Evolutionary conservation across 2,329 filamentous ascomycete species (phyloP).

Genomic region (Alternaria arbusti): DNA sequence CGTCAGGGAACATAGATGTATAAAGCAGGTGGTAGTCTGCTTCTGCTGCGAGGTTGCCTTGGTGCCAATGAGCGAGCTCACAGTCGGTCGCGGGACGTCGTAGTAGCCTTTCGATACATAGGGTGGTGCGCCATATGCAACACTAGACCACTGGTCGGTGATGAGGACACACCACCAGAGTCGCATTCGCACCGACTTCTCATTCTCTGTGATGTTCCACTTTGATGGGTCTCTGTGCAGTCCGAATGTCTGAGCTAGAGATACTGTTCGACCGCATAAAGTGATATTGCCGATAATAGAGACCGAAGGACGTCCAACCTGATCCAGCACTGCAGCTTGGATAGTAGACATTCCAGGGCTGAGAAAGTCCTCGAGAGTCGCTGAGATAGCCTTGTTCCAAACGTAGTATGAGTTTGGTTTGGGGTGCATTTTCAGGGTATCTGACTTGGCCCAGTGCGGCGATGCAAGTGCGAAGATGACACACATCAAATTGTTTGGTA

Average conservation of each 20-base stretch:
- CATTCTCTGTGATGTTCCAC: conserved; percentile 59
- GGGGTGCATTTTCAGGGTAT: conserved; percentile 43
- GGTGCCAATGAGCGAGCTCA: conserved; percentile 49
- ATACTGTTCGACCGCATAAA: conserved; percentile 60
- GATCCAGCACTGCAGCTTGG: conserved; percentile 49
- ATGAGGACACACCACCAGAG: conserved; percentile 65
- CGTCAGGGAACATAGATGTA: conserved; percentile 60
- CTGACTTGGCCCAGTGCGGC: conserved; percentile 48
- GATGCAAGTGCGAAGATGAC: conserved; percentile 48
- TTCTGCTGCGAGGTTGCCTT: conserved; percentile 49
- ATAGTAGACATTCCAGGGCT: conserved; percentile 51
- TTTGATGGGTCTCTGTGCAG: conserved; percentile 61
- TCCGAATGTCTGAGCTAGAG: conserved; percentile 62
- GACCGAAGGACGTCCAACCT: conserved; percentile 50
- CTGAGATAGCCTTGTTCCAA: conserved; percentile 52
- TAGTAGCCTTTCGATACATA: conserved; percentile 61
- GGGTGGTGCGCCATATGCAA: conserved; percentile 63
- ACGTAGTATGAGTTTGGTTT: conserved; percentile 49
- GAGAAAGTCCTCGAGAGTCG: conserved; percentile 52
- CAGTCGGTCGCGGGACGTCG: conserved; percentile 61
- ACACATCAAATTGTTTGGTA: conserved; percentile 49
- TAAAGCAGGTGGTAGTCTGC: conserved; percentile 59
- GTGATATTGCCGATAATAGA: conserved; percentile 58
- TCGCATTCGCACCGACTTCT: conserved; percentile 60
- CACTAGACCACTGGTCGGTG: conserved; percentile 64